Percentiles rank a stretch among this genome's conserved stretches.
Evolutionary conservation across 2,329 filamentous ascomycete species (phyloP).

Genomic region (Fusarium robinianum): DNA sequence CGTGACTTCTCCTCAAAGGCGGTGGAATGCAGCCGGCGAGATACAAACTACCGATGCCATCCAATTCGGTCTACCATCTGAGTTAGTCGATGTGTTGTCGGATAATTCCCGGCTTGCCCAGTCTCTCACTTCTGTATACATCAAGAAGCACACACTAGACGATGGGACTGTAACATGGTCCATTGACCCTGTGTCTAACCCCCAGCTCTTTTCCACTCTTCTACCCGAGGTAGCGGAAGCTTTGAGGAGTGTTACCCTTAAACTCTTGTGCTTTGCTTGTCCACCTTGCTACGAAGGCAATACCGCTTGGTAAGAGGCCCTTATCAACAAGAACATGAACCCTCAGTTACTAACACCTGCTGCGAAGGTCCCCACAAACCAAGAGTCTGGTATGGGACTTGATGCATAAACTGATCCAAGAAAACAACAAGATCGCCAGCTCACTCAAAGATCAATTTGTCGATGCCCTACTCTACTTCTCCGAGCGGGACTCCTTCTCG

Average conservation of each 20-base stretch:
- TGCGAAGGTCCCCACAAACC: neutral
- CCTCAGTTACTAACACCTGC: neutral
- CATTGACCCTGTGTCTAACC: neutral
- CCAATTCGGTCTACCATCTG: slow-evolving; percentile 23
- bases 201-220: neutral
- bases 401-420: neutral
- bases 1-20: slow-evolving; percentile 18
- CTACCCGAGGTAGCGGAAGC: neutral
- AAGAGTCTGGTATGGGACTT: neutral
- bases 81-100: slow-evolving; percentile 18
- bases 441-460: too few relatives aligned
- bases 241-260: slow-evolving; percentile 15
- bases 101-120: slow-evolving; percentile 14
- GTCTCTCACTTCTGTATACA: slow-evolving; percentile 4
- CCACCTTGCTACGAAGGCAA: slow-evolving; percentile 37
- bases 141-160: slow-evolving; percentile 1
- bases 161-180: slow-evolving; percentile 2
- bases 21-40: slow-evolving; percentile 29
- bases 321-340: neutral
- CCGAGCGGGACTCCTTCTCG: slow-evolving; percentile 26
- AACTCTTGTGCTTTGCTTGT: slow-evolving; percentile 31
- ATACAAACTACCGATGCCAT: slow-evolving; percentile 21
- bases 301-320: slow-evolving; percentile 22
- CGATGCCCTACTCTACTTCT: neutral
- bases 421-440: too few relatives aligned